These are phyloP conservation scores for Pseudopediastrum boryanum DNA, from an alignment of 139 green algal species.

Conservation along the genomic window DNA sequence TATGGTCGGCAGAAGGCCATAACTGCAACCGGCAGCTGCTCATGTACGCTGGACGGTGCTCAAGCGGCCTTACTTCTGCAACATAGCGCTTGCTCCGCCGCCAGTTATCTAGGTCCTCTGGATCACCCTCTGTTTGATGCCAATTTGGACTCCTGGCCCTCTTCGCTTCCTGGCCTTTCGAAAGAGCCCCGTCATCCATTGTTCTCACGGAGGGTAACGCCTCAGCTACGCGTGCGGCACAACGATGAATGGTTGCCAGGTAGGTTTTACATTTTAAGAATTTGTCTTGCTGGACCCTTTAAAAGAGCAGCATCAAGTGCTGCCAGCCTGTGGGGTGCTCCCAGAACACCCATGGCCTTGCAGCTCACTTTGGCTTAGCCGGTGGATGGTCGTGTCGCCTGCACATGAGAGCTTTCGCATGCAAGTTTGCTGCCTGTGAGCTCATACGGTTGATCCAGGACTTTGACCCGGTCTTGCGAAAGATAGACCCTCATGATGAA, in stretches of 20 bases:
- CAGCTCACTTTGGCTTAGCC: too few relatives aligned
- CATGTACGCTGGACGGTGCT: background rate
- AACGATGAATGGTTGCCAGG: too few relatives aligned
- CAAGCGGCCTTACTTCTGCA: background rate
- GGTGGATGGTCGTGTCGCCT: too few relatives aligned
- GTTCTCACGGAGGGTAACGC: background rate
- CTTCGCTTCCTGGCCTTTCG: conserved; percentile 21
- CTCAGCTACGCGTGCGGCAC: background rate
- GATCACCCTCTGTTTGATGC: too few relatives aligned
- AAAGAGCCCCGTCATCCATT: conserved; percentile 16
- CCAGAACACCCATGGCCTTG: too few relatives aligned
- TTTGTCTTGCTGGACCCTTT: background rate
- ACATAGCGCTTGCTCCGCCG: conserved; percentile 29
- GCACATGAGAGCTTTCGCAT: too few relatives aligned
- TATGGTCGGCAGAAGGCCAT: background rate
- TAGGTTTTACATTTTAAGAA: too few relatives aligned
- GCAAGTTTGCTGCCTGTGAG: too few relatives aligned
- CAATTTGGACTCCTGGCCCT: background rate
- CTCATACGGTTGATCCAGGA: too few relatives aligned
- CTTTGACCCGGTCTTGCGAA: too few relatives aligned
- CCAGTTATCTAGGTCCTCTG: conserved; percentile 24
- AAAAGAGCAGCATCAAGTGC: conserved; percentile 1
- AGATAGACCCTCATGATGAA: too few relatives aligned
- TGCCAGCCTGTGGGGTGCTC: background rate
- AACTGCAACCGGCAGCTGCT: background rate